Percentiles rank a stretch among this genome's conserved stretches.
Evolutionary conservation across 2,329 filamentous ascomycete species (phyloP).

Genomic region (Mycosphaerella arachidis): DNA sequence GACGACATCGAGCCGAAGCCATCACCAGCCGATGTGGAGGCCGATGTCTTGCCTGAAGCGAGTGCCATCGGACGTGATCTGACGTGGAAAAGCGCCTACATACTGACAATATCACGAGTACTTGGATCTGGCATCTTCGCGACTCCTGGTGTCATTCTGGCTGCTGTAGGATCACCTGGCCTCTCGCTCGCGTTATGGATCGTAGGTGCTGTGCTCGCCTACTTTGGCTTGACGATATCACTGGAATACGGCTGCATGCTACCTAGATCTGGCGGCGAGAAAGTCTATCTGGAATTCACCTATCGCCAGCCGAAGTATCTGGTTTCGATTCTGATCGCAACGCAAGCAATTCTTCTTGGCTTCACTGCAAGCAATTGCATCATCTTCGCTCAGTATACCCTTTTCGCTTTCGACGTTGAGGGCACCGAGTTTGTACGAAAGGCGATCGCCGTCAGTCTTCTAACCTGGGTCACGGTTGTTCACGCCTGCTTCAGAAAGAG

Average conservation of each 20-base stretch:
- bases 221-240: constrained; percentile 50
- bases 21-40: constrained; percentile 42
- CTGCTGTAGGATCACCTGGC: constrained; percentile 62
- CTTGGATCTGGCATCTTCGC: constrained; percentile 70
- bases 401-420: constrained; percentile 53
- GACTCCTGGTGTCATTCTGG: constrained; percentile 63
- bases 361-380: constrained; percentile 65
- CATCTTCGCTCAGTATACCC: constrained; percentile 19
- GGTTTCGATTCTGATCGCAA: constrained; percentile 59
- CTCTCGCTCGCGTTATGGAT: constrained; percentile 61
- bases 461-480: constrained; percentile 36
- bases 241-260: constrained; percentile 69
- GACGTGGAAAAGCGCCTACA: constrained; percentile 52
- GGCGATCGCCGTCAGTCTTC: constrained; percentile 40
- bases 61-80: constrained; percentile 56
- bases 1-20: constrained; percentile 8
- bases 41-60: constrained; percentile 57
- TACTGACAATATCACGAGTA: constrained; percentile 64
- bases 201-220: constrained; percentile 57
- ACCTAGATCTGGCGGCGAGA: constrained; percentile 61
- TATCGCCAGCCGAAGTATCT: constrained; percentile 61
- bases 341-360: constrained; percentile 59
- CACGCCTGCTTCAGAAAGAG: constrained; percentile 37
- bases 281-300: constrained; percentile 67
- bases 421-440: constrained; percentile 52